Conservation (phyloP, 2,329 filamentous ascomycete genomes). For the Cladophialophora chaetospira region DNA sequence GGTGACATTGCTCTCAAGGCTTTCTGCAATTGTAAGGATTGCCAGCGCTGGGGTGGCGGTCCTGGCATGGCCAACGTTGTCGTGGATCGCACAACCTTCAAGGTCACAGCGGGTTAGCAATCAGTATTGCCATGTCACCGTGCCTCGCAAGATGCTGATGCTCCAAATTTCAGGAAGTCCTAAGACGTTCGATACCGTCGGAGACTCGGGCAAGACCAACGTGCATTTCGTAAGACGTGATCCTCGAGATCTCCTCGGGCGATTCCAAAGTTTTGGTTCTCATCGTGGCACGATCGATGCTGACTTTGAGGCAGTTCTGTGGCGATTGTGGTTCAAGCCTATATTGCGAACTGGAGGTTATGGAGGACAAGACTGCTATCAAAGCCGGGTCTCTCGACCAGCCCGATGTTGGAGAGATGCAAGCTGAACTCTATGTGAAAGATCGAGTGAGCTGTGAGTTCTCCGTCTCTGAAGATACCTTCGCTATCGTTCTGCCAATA, state of each 20-base stretch:
- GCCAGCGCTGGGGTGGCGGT: constrained; percentile 54
- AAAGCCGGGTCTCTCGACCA: constrained; percentile 57
- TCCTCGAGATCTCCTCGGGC: not conserved
- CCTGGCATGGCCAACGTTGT: constrained; percentile 57
- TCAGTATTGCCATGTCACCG: not conserved
- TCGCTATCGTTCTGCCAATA: too few species aligned
- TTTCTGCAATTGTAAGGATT: constrained; percentile 57
- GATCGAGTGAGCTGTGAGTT: constrained; percentile 52
- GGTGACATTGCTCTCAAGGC: constrained; percentile 48
- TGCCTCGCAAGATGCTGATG: not conserved
- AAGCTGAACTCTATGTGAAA: constrained; percentile 57
- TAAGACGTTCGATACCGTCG: constrained; percentile 52
- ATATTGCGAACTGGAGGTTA: constrained; percentile 56
- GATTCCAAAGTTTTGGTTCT: not conserved
- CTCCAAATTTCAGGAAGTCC: constrained; percentile 36
- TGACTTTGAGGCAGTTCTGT: constrained; percentile 46
- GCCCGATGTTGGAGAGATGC: constrained; percentile 46
- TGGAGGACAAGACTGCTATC: constrained; percentile 50
- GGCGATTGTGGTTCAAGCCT: constrained; percentile 53
- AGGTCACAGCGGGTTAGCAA: constrained; percentile 48
- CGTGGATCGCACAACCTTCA: constrained; percentile 51
- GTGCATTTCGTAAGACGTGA: constrained; percentile 47
- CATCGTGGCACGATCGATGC: not conserved
- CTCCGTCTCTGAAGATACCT: too few species aligned
- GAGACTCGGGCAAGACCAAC: constrained; percentile 57